Conservation (phyloP, 257 asterid species). For the Rauvolfia tetraphylla region DNA sequence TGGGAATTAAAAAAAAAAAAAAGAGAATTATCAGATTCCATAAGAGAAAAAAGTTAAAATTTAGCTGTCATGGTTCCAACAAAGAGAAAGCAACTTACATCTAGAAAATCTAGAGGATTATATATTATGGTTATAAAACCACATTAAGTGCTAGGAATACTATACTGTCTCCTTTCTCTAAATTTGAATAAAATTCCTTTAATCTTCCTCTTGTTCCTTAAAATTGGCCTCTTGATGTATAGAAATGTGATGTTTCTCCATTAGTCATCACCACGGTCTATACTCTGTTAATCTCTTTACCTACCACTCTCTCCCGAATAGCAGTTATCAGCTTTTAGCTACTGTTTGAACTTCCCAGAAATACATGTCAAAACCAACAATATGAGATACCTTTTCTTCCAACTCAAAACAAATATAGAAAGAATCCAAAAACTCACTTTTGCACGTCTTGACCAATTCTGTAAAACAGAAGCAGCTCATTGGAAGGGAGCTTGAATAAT, state of each 20-base stretch:
- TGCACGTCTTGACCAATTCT: slow-evolving; percentile 84
- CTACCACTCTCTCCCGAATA: background rate
- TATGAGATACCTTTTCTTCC: background rate
- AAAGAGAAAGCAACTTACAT: background rate
- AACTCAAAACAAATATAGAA: background rate
- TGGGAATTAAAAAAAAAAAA: background rate
- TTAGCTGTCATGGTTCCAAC: background rate
- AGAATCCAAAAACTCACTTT: slow-evolving; percentile 48
- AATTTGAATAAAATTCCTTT: background rate
- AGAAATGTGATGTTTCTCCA: too few relatives aligned
- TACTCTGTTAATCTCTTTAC: background rate
- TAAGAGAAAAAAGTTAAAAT: background rate
- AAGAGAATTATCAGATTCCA: background rate
- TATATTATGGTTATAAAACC: background rate
- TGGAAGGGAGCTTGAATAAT: slow-evolving; percentile 13
- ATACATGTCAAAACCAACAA: background rate
- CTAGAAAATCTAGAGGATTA: background rate
- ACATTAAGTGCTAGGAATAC: background rate
- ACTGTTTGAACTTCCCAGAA: background rate
- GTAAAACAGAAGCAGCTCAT: slow-evolving; percentile 45
- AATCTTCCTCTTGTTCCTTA: background rate
- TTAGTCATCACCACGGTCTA: background rate
- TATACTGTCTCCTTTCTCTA: background rate
- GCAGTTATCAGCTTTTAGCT: background rate
- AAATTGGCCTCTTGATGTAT: background rate